Evolutionary conservation across 257 asterid species (phyloP), one percentile per base, ranked within the genome.

Genomic region (Nicotiana otophora): DNA sequence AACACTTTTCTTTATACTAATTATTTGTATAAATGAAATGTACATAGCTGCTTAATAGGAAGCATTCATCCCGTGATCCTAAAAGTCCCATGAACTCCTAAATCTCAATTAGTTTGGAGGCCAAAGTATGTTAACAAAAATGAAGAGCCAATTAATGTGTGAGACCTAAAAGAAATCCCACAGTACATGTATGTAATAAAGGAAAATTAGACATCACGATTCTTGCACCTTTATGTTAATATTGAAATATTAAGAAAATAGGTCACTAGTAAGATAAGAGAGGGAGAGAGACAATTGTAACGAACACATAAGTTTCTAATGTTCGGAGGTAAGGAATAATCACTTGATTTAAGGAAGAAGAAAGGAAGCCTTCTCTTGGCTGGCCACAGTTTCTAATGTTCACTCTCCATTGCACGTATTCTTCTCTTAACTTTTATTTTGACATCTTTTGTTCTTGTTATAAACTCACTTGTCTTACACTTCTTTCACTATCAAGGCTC

Each of bases 271-370:
- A 72, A 46, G 11, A 42, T 42, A 48, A 46, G 33, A 30, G 30
- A 11, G 58, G 19, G 19, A 5, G 19, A 15, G 63, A 75, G 63
- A 75, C 80, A 75, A 75, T 23, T 75, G 80, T 75, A 51, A 75
- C 9, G 63, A 75, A 75, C 63, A 75, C 80, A 14, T 72, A 1
- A 72, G 60, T 46, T 36, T 20, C 23, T n/a, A 20, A 72, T 46
- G 61, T 61, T 72, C 4, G 23, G 61, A 86, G 90, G 89, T 82
- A 91, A 91, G 87, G 95, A 85, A 90, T 92, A 85, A 90, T 92
- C 90, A 34, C 30, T 84, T 84, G 91, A 89, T 92, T 36, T 85
- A 78, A 58, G 11, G 63, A 84, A 83, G 86, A 89, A 89, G 94
- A 83, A 92, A 92, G 87, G 93, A 90, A 91, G 89, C 91, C 54